Conservation (phyloP, 768 basidiomycete species). For the Lactifluus volemus region DNA sequence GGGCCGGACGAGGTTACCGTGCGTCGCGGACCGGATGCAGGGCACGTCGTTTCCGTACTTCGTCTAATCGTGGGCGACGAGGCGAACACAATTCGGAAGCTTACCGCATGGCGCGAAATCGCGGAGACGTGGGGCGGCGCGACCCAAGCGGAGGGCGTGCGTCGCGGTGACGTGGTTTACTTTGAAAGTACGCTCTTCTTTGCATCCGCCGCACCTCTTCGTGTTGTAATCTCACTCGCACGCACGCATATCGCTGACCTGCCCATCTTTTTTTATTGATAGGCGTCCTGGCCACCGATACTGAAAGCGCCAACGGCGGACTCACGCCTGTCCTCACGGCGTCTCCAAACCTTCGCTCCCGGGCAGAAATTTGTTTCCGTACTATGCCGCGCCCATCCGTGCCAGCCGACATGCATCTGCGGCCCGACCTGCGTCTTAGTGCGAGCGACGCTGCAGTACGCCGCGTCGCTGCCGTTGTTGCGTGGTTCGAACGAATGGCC, state of each 20-base stretch:
- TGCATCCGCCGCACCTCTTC: too few relatives aligned
- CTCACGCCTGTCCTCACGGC: constrained; percentile 37
- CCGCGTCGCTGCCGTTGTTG: constrained; percentile 54
- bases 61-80: constrained; percentile 71
- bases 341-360: constrained; percentile 57
- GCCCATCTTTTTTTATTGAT: neutral
- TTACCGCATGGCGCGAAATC: constrained; percentile 71
- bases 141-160: constrained; percentile 35
- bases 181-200: constrained; percentile 50
- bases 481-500: constrained; percentile 70
- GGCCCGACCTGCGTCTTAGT: constrained; percentile 68
- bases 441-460: constrained; percentile 59
- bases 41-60: constrained; percentile 57
- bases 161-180: constrained; percentile 64
- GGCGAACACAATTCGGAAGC: constrained; percentile 53
- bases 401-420: constrained; percentile 43
- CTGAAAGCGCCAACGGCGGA: constrained; percentile 24
- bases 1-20: constrained; percentile 61
- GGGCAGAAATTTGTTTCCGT: constrained; percentile 64
- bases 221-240: too few relatives aligned
- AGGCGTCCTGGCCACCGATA: constrained; percentile 49
- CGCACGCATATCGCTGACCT: neutral
- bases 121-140: constrained; percentile 65
- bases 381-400: constrained; percentile 48
- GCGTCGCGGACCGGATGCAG: constrained; percentile 62